These are phyloP conservation scores for Xylariales sp. DNA, from an alignment of 2,329 filamentous ascomycete species.

Conservation along the genomic window DNA sequence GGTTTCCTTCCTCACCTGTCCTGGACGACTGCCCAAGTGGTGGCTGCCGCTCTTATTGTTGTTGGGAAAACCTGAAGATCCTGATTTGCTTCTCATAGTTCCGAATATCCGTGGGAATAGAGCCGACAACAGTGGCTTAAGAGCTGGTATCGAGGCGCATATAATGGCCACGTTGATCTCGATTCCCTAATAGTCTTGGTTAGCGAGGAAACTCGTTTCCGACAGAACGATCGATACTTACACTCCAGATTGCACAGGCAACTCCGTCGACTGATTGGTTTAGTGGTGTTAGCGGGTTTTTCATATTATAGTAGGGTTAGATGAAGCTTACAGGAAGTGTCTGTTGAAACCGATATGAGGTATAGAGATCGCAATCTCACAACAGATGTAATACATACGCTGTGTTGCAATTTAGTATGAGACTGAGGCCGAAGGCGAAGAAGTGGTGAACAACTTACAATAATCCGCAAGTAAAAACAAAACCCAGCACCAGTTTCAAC, in stretches of 20 bases:
- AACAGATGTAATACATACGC: background rate
- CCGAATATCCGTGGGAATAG: no score
- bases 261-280: background rate
- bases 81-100: no score
- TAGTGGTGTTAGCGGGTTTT: no score
- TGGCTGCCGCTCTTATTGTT: no score
- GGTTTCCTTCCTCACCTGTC: no score
- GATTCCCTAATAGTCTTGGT: background rate
- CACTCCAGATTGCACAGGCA: background rate
- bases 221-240: background rate
- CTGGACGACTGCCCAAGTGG: no score
- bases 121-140: no score
- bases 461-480: slow-evolving; percentile 28
- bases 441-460: no score
- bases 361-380: background rate
- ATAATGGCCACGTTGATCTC: slow-evolving; percentile 1
- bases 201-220: background rate
- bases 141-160: background rate
- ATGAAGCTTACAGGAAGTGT: background rate
- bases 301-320: no score
- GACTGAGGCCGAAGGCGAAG: no score
- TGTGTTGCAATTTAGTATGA: no score
- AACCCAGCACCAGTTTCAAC: slow-evolving; percentile 36
- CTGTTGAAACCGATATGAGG: background rate
- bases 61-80: no score